A percentile compares a stretch with the other conserved stretches of the same genome.
Conservation (phyloP, 2,329 filamentous ascomycete genomes). For the Herpotrichia juniperi region DNA sequence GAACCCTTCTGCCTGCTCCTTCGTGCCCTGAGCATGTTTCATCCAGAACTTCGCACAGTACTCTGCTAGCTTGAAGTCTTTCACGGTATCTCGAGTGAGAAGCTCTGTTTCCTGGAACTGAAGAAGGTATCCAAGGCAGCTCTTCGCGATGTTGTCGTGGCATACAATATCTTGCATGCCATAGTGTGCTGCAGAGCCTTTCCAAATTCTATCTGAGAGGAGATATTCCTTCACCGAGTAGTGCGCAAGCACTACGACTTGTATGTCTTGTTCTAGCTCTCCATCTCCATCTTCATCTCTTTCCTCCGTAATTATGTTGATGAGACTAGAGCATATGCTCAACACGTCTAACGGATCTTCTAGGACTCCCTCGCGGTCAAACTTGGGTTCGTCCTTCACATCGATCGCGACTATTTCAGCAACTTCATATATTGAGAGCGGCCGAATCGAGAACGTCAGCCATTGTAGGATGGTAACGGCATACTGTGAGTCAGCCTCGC, state of each 20-base stretch:
- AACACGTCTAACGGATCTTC: slow-evolving; percentile 27
- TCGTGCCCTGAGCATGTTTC: neutral
- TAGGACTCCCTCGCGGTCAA: slow-evolving; percentile 30
- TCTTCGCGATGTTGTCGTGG: slow-evolving; percentile 15
- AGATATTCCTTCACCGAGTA: slow-evolving; percentile 31
- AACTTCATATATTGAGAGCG: slow-evolving; percentile 8
- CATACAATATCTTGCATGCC: slow-evolving; percentile 8
- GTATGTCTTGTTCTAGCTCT: neutral
- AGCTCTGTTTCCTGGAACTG: slow-evolving; percentile 4
- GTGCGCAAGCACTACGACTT: slow-evolving; percentile 15
- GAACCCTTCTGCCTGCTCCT: neutral
- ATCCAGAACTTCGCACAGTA: neutral
- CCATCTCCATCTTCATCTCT: neutral
- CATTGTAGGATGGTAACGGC: slow-evolving; percentile 11
- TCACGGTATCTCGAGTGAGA: neutral
- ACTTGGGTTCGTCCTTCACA: slow-evolving; percentile 15
- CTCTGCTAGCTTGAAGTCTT: neutral
- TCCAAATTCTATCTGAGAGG: slow-evolving; percentile 9
- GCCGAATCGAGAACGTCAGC: slow-evolving; percentile 10
- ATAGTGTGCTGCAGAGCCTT: slow-evolving; percentile 7
- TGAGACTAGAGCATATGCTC: slow-evolving; percentile 26
- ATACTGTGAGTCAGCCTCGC: neutral
- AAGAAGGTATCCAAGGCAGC: slow-evolving; percentile 21
- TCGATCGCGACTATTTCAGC: slow-evolving; percentile 17
- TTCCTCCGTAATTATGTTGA: slow-evolving; percentile 12